Base-by-base conservation (phyloP, 805 yeast genomes). In the Nakazawaea peltata region DNA sequence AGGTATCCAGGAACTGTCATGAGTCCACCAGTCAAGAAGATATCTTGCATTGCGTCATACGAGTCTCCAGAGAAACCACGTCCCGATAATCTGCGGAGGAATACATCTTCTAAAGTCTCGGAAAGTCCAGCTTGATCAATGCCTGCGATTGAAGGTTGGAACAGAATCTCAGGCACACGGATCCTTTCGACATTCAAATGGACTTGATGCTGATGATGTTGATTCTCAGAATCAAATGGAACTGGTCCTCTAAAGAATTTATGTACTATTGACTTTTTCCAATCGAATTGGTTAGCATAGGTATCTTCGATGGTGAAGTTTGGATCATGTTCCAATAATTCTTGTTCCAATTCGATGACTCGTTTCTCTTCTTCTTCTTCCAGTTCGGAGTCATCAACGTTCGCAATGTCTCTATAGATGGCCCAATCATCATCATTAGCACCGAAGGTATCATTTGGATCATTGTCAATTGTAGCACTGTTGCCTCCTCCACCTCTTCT, bases 381-480 rank as follows among this genome's bases (percentile, higher is more conserved):
- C 23, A 74, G 73, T 46, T 86, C 95, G 40, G 81, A 87, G 45
- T 87, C 84, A 18, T 78, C 80, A 13, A 68, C 79, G 43, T 71
- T 74, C 14, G 85, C 74, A 38, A 87, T 81, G 50, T 85, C 92
- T 47, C 92, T 71, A 53, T 90, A 90, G 13, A 86, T 78, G 16
- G 81, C 75, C 97, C 97, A 90, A 56, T 92, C 98, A 37, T 83
- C 95, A 52, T 90, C 97, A 49, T 86, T 78, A 2, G 95, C 88
- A 38, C 97, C 97, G 57, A 90, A 88, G 0, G 88, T 84, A 57
- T 90, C 97, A 48, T 77, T 85, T 12, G 94, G 94, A 54, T 86
- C 97, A 45, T 84, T 85, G 49, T 85, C 95, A 23, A 83, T 80
- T 1, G 87, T 75, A 1, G 78, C 74, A 45, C 70, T 74, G 21